These are phyloP conservation scores for Trichosporon faecale DNA, from an alignment of 1,284 basidiomycete genomes.

Conservation along the genomic window DNA sequence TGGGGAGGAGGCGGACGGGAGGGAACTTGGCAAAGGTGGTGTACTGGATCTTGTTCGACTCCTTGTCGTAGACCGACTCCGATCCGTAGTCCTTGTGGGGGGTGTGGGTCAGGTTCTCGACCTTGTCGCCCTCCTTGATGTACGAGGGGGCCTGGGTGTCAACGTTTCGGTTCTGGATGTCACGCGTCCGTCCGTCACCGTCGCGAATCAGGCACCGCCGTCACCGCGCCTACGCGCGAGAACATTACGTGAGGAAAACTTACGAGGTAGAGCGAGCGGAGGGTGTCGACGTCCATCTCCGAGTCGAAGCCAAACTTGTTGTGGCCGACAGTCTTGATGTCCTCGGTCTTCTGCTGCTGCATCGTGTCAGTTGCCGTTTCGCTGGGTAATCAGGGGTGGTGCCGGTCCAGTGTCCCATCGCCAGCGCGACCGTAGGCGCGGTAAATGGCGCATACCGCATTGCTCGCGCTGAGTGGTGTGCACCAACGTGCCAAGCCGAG, in stretches of 20 bases:
- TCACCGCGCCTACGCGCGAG: background rate
- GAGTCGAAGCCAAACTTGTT: slow-evolving; percentile 83
- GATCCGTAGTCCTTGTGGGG: slow-evolving; percentile 61
- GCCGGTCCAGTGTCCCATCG: background rate
- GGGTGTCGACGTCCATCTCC: slow-evolving; percentile 69
- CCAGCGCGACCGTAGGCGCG: background rate
- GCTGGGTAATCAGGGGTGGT: background rate
- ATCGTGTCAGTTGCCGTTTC: background rate
- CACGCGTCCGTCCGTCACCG: background rate
- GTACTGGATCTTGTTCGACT: slow-evolving; percentile 76
- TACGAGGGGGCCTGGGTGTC: slow-evolving; percentile 41
- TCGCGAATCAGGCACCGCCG: background rate
- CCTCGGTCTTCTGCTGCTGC: background rate
- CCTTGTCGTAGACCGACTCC: slow-evolving; percentile 76
- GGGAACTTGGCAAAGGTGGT: slow-evolving; percentile 86
- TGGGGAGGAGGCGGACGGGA: slow-evolving; percentile 79
- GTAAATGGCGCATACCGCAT: background rate
- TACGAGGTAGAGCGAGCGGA: slow-evolving; percentile 81
- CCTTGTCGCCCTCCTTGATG: slow-evolving; percentile 58
- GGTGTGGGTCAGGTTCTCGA: slow-evolving; percentile 56
- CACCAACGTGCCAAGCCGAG: background rate
- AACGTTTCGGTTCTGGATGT: background rate
- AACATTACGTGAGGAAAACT: slow-evolving; percentile 45
- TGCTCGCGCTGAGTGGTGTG: background rate
- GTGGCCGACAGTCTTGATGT: slow-evolving; percentile 61